Evolutionary conservation across 805 yeast species (phyloP).

Genomic region (Teunomyces panamensis): DNA sequence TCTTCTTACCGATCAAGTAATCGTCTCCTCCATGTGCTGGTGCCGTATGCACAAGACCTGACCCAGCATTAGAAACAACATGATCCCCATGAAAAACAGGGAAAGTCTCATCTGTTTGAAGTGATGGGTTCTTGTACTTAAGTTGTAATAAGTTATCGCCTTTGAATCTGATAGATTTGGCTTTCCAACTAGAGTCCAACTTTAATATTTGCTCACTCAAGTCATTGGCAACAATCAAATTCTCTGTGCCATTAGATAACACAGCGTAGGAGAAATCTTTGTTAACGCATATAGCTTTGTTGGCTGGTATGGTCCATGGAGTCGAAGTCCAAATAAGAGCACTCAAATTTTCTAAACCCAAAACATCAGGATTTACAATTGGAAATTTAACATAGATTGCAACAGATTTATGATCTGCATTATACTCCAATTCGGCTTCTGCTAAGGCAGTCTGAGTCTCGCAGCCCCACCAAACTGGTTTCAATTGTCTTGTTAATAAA

Average conservation of each 20-base stretch:
- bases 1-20: conserved; percentile 61
- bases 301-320: conserved; percentile 95
- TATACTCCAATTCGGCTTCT: conserved; percentile 93
- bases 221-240: conserved; percentile 54
- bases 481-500: conserved; percentile 76
- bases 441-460: conserved; percentile 93
- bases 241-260: conserved; percentile 17
- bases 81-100: conserved; percentile 79
- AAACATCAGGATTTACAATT: conserved; percentile 8
- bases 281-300: conserved; percentile 77
- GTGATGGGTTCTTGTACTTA: conserved; percentile 57
- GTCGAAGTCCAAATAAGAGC: conserved; percentile 92
- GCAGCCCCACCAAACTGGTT: conserved; percentile 97
- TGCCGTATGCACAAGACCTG: conserved; percentile 95
- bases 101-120: conserved; percentile 27
- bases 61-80: conserved; percentile 79
- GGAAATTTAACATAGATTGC: conserved; percentile 74
- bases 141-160: conserved; percentile 27
- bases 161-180: conserved; percentile 8
- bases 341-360: conserved; percentile 12
- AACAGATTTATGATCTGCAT: conserved; percentile 61
- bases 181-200: conserved; percentile 17
- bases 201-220: conserved; percentile 39
- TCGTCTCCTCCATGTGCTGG: conserved; percentile 99
- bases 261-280: conserved; percentile 56